Evolutionary conservation across 805 yeast genomes (phyloP), one percentile per base, ranked within the genome.

Genomic region (Candida cerambycidarum): DNA sequence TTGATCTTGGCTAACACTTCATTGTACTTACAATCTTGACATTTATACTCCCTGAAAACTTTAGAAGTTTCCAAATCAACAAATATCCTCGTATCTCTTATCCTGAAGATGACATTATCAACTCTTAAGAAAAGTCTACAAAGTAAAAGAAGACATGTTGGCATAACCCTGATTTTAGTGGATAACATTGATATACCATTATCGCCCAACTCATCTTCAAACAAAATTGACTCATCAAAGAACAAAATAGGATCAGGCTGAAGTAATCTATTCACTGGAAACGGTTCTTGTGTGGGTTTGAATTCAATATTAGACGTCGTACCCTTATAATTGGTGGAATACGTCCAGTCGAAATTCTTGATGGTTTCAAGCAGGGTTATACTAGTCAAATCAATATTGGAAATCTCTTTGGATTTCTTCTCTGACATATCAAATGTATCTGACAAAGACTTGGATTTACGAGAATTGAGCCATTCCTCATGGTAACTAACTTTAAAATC

Each of bases 331-430:
- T 71, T 63, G 0, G 96, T 81, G 0, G 96, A 78, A 59, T 93
- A 93, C 0, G 99, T 92, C 99, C 99, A 93, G 67, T 93, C 99
- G 59, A 80, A 93, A 2, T 96, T 93, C 53, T 85, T 84, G 39
- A 83, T 79, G 27, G 84, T 78, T 35, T 84, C 73, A 78, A 56
- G 72, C 61, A 42, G 82, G 4, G 66, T 60, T 42, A 62, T 49
- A 73, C 57, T 74, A 61, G 57, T 73, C 29, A 60, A 51, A 38
- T 61, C 64, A 36, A 49, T 59, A 24, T 43, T 48, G 13, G 54
- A 51, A 38, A 52, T 52, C 23, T 59, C 61, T 35, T 57, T 59
- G n/a, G 48, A 48, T 21, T 61, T 58, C 35, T 56, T 54, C 37
- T 61, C 62, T 11, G 56, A 53, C n/a, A 51, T 56, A 32, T 50